These are phyloP conservation scores for Tremella mesenterica DNA, from an alignment of 768 basidiomycete genomes.

Conservation along the genomic window DNA sequence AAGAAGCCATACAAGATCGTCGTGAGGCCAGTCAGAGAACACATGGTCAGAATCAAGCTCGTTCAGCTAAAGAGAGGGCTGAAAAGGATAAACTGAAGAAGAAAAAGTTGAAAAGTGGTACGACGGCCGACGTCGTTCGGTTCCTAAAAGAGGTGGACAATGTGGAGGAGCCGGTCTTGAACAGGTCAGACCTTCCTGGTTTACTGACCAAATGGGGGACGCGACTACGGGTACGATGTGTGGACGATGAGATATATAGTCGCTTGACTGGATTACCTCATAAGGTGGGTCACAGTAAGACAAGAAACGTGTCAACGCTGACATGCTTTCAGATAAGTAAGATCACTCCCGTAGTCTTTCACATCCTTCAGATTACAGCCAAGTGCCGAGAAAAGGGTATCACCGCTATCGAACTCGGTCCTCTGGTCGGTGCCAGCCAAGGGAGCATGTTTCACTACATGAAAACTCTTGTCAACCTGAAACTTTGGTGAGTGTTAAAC, in stretches of 20 bases:
- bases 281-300: slow-evolving; percentile 15
- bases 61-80: not conserved
- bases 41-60: slow-evolving; percentile 5
- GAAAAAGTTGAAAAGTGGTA: not conserved
- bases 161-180: slow-evolving; percentile 7
- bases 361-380: slow-evolving; percentile 28
- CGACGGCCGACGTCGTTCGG: not conserved
- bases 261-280: slow-evolving; percentile 31
- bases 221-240: slow-evolving; percentile 25
- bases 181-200: slow-evolving; percentile 9
- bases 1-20: slow-evolving; percentile 16
- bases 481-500: slow-evolving; percentile 20
- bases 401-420: slow-evolving; percentile 34
- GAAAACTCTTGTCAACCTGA: slow-evolving; percentile 21
- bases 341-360: slow-evolving; percentile 27
- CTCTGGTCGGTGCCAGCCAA: slow-evolving; percentile 30
- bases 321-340: not conserved
- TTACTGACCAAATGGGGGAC: slow-evolving; percentile 30
- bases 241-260: slow-evolving; percentile 33
- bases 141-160: slow-evolving; percentile 4
- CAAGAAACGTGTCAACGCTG: not conserved
- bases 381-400: slow-evolving; percentile 31
- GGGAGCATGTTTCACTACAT: slow-evolving; percentile 34
- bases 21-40: not conserved
- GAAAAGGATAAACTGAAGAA: slow-evolving; percentile 1